Percentiles rank a stretch among this genome's conserved stretches.
phyloP scores from a whole-genome alignment of 129 eudicot genomes.

The Flaveria robusta region DNA sequence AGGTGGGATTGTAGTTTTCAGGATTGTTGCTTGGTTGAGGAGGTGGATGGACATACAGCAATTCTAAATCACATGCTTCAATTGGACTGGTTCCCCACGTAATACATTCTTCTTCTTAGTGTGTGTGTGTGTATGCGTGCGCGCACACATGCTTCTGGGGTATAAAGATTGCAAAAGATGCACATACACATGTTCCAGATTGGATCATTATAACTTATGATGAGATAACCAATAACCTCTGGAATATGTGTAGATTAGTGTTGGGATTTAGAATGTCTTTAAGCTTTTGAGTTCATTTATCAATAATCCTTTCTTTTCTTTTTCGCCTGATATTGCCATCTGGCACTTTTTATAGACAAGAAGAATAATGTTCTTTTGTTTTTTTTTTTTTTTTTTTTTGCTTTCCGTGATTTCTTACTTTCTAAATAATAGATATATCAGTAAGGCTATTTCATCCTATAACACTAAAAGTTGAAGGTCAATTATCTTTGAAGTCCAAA shows the following conservation, averaged over 20 bases:
- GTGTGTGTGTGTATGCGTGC: not conserved
- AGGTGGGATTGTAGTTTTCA: slow-evolving; percentile 99
- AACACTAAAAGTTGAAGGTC: slow-evolving; percentile 5
- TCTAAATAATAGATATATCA: slow-evolving; percentile 1
- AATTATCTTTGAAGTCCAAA: not conserved
- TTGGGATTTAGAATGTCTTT: not conserved
- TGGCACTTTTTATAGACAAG: slow-evolving; percentile 18
- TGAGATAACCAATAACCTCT: not conserved
- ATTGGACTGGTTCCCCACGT: slow-evolving; percentile 97
- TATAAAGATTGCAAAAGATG: slow-evolving; percentile 22
- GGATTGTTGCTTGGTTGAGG: slow-evolving; percentile 94
- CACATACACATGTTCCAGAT: slow-evolving; percentile 11
- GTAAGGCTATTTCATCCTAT: not conserved
- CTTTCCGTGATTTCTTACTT: not conserved
- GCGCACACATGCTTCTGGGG: not conserved
- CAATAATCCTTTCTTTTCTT: not conserved
- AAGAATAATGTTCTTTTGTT: not conserved
- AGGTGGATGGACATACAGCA: slow-evolving; percentile 99
- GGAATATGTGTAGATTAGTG: not conserved
- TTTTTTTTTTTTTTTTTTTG: not conserved
- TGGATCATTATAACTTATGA: slow-evolving; percentile 1
- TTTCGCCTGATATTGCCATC: slow-evolving; percentile 11
- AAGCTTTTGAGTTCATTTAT: not conserved
- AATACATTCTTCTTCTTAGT: slow-evolving; percentile 33
- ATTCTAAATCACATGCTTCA: slow-evolving; percentile 87